Conservation (phyloP, 164 flowering plant genomes). For the Aristolochia contorta region DNA sequence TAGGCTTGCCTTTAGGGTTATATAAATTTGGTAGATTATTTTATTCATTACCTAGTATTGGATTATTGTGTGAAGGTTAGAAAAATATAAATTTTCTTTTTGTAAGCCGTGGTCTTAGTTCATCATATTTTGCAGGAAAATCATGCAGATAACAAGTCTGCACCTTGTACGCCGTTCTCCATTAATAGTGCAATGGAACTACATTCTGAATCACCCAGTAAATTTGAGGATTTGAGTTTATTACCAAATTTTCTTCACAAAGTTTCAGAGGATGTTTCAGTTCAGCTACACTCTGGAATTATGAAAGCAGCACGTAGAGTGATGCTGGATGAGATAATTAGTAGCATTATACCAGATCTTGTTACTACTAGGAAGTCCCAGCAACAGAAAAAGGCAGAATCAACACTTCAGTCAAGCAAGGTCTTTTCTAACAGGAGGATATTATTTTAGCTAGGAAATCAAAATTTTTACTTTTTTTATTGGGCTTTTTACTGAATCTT, state of each 20-base stretch:
- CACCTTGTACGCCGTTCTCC: conserved; percentile 42
- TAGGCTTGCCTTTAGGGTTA: too few species aligned
- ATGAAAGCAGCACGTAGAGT: conserved; percentile 76
- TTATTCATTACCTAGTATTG: neutral
- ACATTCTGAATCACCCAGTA: conserved; percentile 3
- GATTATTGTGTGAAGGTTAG: neutral
- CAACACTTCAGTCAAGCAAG: conserved; percentile 15
- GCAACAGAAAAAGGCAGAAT: conserved; percentile 29
- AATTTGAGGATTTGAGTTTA: conserved; percentile 18
- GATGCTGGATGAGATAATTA: conserved; percentile 74
- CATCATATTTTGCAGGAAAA: conserved; percentile 41
- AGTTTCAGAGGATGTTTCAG: conserved; percentile 57
- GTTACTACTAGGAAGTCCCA: conserved; percentile 41
- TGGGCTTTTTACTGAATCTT: neutral
- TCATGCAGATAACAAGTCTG: conserved; percentile 40
- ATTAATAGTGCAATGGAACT: conserved; percentile 24
- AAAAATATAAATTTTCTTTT: neutral
- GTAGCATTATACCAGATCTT: conserved; percentile 47
- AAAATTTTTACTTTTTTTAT: neutral
- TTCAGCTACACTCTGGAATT: conserved; percentile 69
- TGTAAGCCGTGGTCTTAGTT: neutral
- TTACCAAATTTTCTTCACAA: conserved; percentile 27
- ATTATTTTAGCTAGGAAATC: too few species aligned
- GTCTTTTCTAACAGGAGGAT: too few species aligned
- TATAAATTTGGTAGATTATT: neutral